Conservation (phyloP, 1,284 basidiomycete species). For the Microbotryomycetes sp. region DNA sequence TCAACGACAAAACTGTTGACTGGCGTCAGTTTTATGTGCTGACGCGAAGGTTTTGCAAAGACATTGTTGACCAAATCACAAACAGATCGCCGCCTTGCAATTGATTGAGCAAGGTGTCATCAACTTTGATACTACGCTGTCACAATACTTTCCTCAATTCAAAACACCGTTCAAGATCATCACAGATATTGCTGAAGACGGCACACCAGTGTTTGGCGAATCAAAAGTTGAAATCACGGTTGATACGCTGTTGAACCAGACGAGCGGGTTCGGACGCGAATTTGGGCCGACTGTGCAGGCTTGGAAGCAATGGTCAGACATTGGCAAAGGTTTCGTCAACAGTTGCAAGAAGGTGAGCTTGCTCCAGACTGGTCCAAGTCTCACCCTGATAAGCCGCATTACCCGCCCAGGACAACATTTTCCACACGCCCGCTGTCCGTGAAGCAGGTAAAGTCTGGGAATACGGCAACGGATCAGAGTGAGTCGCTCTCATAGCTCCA, state of each 20-base stretch:
- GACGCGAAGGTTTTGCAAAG: background rate
- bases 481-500: background rate
- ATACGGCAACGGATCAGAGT: slow-evolving; percentile 38
- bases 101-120: slow-evolving; percentile 35
- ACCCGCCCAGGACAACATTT: slow-evolving; percentile 34
- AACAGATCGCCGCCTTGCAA: slow-evolving; percentile 30
- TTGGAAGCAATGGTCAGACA: slow-evolving; percentile 31
- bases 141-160: slow-evolving; percentile 25
- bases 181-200: slow-evolving; percentile 18
- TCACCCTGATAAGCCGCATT: background rate
- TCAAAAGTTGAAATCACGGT: slow-evolving; percentile 29
- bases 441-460: slow-evolving; percentile 32
- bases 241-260: slow-evolving; percentile 35
- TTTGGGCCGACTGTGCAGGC: slow-evolving; percentile 30
- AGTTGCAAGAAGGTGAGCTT: slow-evolving; percentile 36
- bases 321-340: slow-evolving; percentile 36
- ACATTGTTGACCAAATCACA: background rate
- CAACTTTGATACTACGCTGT: slow-evolving; percentile 31
- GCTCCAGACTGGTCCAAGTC: background rate
- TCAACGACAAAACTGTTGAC: slow-evolving; percentile 38
- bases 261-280: slow-evolving; percentile 37
- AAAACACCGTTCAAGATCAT: slow-evolving; percentile 25
- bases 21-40: slow-evolving; percentile 26
- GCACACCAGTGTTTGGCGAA: slow-evolving; percentile 17
- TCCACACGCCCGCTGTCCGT: slow-evolving; percentile 35